Conservation (phyloP, 257 asterid genomes). For the Solanum arcanum region DNA sequence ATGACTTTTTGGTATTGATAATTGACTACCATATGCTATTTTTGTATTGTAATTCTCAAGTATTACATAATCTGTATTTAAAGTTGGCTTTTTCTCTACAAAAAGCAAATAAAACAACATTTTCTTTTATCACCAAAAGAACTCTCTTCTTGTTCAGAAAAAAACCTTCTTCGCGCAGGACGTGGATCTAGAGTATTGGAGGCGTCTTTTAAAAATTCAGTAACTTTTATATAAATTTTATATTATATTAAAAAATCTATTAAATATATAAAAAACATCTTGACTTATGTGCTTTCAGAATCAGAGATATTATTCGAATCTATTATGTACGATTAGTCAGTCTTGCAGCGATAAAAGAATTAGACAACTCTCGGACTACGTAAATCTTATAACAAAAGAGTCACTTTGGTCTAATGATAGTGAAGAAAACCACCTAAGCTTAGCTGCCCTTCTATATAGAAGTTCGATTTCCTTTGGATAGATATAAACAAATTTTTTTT, state of each 20-base stretch:
- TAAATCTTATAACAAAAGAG: too few relatives aligned
- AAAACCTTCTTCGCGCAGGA: background rate
- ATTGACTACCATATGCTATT: background rate
- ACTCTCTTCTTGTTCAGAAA: background rate
- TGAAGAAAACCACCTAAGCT: background rate
- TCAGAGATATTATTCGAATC: too few relatives aligned
- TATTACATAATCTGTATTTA: background rate
- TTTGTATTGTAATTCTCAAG: background rate
- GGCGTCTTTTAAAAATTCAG: rapidly evolving
- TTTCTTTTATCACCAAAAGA: background rate
- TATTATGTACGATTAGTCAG: too few relatives aligned
- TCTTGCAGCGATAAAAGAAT: too few relatives aligned
- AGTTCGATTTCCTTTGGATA: too few relatives aligned
- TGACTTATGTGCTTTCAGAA: too few relatives aligned
- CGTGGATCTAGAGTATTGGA: background rate
- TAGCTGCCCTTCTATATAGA: background rate
- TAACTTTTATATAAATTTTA: too few relatives aligned
- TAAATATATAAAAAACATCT: too few relatives aligned
- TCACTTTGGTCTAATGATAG: background rate
- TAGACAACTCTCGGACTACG: rapidly evolving
- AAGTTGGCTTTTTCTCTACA: background rate
- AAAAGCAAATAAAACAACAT: background rate
- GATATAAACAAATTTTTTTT: too few relatives aligned
- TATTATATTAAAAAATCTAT: too few relatives aligned
- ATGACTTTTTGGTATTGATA: background rate